These are phyloP conservation scores for Vitis hybrid DNA, from an alignment of 177 flowering plant genomes.

Conservation along the genomic window DNA sequence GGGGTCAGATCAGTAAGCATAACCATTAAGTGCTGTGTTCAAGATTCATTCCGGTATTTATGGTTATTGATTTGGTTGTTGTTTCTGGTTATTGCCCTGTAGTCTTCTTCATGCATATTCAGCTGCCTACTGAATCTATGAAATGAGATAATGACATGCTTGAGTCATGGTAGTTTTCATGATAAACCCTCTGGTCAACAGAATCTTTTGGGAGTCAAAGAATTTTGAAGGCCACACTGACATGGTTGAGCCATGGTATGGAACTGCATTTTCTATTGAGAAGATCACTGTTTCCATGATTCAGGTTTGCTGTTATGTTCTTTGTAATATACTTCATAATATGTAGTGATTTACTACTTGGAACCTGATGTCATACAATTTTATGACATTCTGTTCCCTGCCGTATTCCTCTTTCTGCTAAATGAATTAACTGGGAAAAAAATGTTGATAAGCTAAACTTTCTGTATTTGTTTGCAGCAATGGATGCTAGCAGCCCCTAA, in stretches of 20 bases:
- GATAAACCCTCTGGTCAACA: conserved; percentile 25
- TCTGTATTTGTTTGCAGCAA: conserved; percentile 45
- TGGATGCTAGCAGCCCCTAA: conserved; percentile 72
- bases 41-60: not conserved
- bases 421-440: not conserved
- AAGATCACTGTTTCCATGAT: conserved; percentile 46
- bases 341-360: not conserved
- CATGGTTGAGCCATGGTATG: conserved; percentile 94
- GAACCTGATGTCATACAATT: not conserved
- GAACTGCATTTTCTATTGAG: conserved; percentile 75
- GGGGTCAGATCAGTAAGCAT: not conserved
- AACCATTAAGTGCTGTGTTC: not conserved
- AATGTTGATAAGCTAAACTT: not conserved
- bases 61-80: not conserved
- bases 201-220: conserved; percentile 96
- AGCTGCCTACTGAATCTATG: not conserved
- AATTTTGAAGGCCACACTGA: conserved; percentile 79
- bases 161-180: not conserved
- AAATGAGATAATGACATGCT: not conserved
- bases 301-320: conserved; percentile 57
- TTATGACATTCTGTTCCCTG: too few relatives aligned
- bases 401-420: not conserved
- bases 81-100: not conserved
- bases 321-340: not conserved
- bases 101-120: not conserved